A percentile compares a stretch with the other conserved stretches of the same genome.
These are phyloP conservation scores for Neospermospora avenae DNA, from an alignment of 2,329 filamentous ascomycete genomes.

Conservation along the genomic window DNA sequence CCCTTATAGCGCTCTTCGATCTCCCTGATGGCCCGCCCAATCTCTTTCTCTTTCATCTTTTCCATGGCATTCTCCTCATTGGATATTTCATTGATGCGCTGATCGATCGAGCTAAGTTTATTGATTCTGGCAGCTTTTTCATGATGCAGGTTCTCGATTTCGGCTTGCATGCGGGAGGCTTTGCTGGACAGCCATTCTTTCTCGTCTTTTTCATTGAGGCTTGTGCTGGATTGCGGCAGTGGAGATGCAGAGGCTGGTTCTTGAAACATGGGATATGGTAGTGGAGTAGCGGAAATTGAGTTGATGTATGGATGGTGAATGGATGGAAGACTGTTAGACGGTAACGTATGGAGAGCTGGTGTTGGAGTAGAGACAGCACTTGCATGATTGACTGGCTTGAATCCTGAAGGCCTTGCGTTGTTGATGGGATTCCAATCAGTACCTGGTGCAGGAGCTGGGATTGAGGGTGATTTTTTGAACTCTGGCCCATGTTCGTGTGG, in stretches of 20 bases:
- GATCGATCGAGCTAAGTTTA: background rate
- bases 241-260: background rate
- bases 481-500: background rate
- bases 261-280: background rate
- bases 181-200: constrained; percentile 1
- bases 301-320: background rate
- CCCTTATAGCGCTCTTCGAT: background rate
- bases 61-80: background rate
- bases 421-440: background rate
- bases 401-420: background rate
- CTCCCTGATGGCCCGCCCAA: background rate
- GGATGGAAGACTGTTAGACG: background rate
- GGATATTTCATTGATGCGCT: background rate
- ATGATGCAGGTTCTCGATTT: background rate
- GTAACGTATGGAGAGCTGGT: background rate
- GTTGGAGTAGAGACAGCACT: background rate
- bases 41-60: background rate
- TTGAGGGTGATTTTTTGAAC: background rate
- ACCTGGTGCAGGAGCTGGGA: background rate
- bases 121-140: background rate
- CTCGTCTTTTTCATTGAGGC: background rate
- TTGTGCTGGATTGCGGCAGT: background rate
- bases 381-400: background rate
- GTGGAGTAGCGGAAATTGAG: background rate
- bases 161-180: background rate